phyloP scores from a whole-genome alignment of 202 grass and related monocot species.

The Hordeum pubiflorum region DNA sequence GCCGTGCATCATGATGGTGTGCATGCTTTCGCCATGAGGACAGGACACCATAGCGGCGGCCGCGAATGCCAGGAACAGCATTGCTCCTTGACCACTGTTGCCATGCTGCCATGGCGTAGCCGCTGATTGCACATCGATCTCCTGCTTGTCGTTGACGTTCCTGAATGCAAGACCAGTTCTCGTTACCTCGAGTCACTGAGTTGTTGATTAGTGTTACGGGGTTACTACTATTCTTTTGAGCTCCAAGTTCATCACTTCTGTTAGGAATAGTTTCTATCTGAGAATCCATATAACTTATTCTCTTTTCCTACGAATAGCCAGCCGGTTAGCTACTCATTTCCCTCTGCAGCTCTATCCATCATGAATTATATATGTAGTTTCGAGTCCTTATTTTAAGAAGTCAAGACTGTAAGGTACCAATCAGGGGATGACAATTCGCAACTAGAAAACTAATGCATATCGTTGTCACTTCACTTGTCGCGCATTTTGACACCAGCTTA shows the following conservation, averaged over 20 bases:
- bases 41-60: background rate
- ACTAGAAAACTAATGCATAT: background rate
- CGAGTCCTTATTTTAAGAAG: conserved; percentile 9
- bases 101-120: background rate
- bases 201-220: background rate
- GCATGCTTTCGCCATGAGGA: conserved; percentile 7
- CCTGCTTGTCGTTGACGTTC: conserved; percentile 4
- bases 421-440: background rate
- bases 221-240: background rate
- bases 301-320: no score
- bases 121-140: background rate
- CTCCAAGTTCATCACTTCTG: conserved; percentile 14
- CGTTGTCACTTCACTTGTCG: conserved; percentile 1
- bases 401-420: background rate
- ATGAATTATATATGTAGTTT: background rate
- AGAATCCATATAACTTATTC: no score
- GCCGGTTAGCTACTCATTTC: background rate
- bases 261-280: background rate
- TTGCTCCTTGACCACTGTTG: background rate
- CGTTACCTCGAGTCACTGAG: background rate
- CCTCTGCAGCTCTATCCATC: conserved; percentile 1
- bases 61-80: background rate
- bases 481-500: background rate
- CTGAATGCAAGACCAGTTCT: background rate
- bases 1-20: background rate